These are phyloP conservation scores for Yamadazyma kitorensis DNA, from an alignment of 805 yeast genomes.

Conservation along the genomic window DNA sequence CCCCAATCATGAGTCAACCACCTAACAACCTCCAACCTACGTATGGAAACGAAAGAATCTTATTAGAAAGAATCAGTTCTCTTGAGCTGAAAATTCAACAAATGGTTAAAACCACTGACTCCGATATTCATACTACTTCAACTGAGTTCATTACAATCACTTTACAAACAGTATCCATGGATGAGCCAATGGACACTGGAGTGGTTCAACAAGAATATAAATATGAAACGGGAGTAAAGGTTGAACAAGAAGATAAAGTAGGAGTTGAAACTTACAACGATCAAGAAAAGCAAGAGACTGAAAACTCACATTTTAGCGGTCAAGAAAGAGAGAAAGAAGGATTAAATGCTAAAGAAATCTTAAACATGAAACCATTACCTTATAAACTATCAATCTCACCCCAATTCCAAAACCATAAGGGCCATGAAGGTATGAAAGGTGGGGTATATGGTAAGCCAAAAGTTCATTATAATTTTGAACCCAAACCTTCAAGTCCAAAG, in stretches of 20 bases:
- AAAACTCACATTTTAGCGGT: neutral
- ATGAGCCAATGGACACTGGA: neutral
- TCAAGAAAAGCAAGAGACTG: neutral
- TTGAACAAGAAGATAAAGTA: too few relatives aligned
- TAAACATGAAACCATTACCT: slow-evolving; percentile 18
- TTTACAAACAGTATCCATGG: neutral
- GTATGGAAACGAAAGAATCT: too few relatives aligned
- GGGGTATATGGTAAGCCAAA: slow-evolving; percentile 19
- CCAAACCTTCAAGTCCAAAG: too few relatives aligned
- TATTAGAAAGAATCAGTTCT: slow-evolving; percentile 1
- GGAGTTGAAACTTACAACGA: too few relatives aligned
- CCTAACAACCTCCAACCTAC: too few relatives aligned
- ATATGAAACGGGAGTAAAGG: too few relatives aligned
- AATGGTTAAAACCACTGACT: neutral
- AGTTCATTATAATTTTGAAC: too few relatives aligned
- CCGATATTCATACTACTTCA: neutral
- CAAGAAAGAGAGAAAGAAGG: slow-evolving; percentile 2
- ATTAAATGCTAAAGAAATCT: slow-evolving; percentile 12
- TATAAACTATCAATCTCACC: slow-evolving; percentile 21
- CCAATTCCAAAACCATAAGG: slow-evolving; percentile 19
- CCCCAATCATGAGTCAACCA: too few relatives aligned
- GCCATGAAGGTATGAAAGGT: neutral
- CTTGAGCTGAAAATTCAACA: slow-evolving; percentile 3
- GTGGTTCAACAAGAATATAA: too few relatives aligned
- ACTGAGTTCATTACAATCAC: slow-evolving; percentile 4